Percentiles rank a stretch among this genome's conserved stretches.
Evolutionary conservation across 805 yeast genomes (phyloP).

Genomic region (Metschnikowia bowlesiae): DNA sequence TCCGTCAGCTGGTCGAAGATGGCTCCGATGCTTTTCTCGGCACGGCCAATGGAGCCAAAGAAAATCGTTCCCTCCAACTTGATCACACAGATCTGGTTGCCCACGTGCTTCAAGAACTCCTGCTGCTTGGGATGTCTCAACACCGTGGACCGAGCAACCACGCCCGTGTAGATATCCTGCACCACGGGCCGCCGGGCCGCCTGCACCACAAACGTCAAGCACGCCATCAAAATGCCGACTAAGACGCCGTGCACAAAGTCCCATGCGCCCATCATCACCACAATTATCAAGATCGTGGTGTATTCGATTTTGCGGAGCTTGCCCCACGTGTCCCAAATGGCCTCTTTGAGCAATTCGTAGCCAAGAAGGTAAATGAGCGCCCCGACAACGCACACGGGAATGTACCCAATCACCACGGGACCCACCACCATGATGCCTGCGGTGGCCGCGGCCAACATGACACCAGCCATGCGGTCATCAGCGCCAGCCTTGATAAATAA

Average conservation of each 20-base stretch:
- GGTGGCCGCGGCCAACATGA: constrained; percentile 82
- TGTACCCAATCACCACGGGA: constrained; percentile 87
- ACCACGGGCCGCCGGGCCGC: constrained; percentile 83
- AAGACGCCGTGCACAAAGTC: constrained; percentile 93
- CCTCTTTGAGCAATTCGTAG: constrained; percentile 82
- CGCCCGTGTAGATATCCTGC: constrained; percentile 78
- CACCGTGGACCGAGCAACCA: constrained; percentile 86
- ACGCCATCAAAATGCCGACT: constrained; percentile 86
- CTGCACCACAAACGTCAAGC: constrained; percentile 90
- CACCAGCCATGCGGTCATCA: constrained; percentile 81
- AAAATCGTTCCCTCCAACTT: constrained; percentile 86
- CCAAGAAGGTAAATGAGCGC: constrained; percentile 87
- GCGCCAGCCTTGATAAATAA: constrained; percentile 94
- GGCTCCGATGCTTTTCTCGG: constrained; percentile 69
- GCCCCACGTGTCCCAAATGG: constrained; percentile 79
- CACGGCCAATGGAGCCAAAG: constrained; percentile 92
- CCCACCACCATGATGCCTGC: constrained; percentile 78
- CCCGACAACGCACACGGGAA: constrained; percentile 96
- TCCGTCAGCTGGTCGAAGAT: constrained; percentile 55
- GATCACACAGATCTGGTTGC: constrained; percentile 83
- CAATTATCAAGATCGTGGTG: constrained; percentile 75
- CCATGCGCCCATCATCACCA: constrained; percentile 91
- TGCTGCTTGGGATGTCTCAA: constrained; percentile 87
- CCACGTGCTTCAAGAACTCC: constrained; percentile 77
- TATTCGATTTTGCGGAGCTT: constrained; percentile 75